These are phyloP conservation scores for Fusarium brevicatenulatum DNA, from an alignment of 2,329 filamentous ascomycete species.

Conservation along the genomic window DNA sequence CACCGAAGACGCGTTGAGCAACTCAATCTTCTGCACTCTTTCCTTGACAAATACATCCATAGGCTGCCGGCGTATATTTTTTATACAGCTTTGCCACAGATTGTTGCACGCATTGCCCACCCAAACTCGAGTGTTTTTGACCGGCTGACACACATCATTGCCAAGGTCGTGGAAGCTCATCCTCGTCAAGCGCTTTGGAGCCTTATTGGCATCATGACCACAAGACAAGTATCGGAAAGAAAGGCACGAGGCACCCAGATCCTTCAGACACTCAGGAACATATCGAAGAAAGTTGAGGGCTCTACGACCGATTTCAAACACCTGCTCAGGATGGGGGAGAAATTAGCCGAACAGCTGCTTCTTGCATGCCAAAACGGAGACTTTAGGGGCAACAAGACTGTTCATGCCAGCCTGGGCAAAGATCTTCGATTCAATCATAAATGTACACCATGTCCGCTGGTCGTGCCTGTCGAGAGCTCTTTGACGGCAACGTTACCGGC, in stretches of 20 bases:
- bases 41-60: slow-evolving; percentile 81
- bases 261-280: slow-evolving; percentile 59
- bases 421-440: slow-evolving; percentile 88
- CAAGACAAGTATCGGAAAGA: slow-evolving; percentile 75
- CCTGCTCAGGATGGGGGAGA: slow-evolving; percentile 82
- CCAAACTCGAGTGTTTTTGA: slow-evolving; percentile 81
- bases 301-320: slow-evolving; percentile 70
- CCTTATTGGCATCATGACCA: slow-evolving; percentile 86
- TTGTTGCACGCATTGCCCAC: slow-evolving; percentile 95
- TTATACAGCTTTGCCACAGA: slow-evolving; percentile 86
- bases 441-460: slow-evolving; percentile 82
- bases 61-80: slow-evolving; percentile 80
- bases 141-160: slow-evolving; percentile 80
- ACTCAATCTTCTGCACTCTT: slow-evolving; percentile 75
- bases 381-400: slow-evolving; percentile 75
- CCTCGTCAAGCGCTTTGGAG: slow-evolving; percentile 94
- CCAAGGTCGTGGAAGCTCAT: slow-evolving; percentile 86
- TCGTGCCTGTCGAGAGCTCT: slow-evolving; percentile 88
- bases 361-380: slow-evolving; percentile 80
- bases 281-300: slow-evolving; percentile 63
- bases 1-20: slow-evolving; percentile 69
- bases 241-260: slow-evolving; percentile 63
- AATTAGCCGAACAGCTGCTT: slow-evolving; percentile 83
- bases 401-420: slow-evolving; percentile 76
- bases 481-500: slow-evolving; percentile 84